Conservation (phyloP, 805 yeast genomes). For the Lipomyces yamanashiensis region DNA sequence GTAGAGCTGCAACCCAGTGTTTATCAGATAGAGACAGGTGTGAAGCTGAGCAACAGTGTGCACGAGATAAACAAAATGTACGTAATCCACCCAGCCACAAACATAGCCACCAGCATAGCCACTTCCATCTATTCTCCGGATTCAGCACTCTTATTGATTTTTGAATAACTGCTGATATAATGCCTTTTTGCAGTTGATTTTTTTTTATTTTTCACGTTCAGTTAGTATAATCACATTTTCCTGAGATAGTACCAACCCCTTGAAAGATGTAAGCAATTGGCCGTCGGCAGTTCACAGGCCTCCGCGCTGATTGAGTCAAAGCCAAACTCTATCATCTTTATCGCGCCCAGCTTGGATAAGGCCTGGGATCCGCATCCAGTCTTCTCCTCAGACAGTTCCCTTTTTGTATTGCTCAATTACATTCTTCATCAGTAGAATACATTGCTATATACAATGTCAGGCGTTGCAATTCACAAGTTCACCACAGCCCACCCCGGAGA, state of each 20-base stretch:
- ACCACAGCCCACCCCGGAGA: conserved; percentile 36
- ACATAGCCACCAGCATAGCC: conserved; percentile 6
- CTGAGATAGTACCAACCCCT: not conserved
- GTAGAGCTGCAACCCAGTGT: not conserved
- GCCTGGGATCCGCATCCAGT: not conserved
- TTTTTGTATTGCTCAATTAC: not conserved
- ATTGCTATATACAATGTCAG: conserved; percentile 20
- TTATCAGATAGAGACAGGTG: not conserved
- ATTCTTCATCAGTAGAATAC: not conserved
- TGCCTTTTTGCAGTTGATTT: too few relatives aligned
- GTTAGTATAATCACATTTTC: too few relatives aligned
- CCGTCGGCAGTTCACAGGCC: conserved; percentile 1
- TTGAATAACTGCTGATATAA: too few relatives aligned
- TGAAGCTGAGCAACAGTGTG: not conserved
- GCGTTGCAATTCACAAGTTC: conserved; percentile 31
- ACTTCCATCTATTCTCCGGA: not conserved
- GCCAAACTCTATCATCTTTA: conserved; percentile 3
- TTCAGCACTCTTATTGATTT: too few relatives aligned
- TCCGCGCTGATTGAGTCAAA: conserved; percentile 6
- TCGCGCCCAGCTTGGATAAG: not conserved
- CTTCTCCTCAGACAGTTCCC: not conserved
- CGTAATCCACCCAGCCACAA: not conserved
- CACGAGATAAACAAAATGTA: conserved; percentile 15
- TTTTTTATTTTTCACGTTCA: too few relatives aligned
- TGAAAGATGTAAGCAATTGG: not conserved